Conservation (phyloP, 345 rosid genomes). For the Gossypium anomalum region DNA sequence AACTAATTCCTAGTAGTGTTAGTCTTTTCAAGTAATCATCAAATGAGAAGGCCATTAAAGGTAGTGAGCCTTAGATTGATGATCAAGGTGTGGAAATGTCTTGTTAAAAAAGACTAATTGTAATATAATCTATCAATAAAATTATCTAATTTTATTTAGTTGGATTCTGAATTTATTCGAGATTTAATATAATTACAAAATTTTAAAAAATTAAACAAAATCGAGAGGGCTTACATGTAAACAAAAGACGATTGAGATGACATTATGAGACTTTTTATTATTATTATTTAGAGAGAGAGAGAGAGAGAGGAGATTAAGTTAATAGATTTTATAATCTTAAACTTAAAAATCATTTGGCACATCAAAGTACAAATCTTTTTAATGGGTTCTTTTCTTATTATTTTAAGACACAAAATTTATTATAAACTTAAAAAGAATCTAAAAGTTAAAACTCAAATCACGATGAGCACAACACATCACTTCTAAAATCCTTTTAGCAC, state of each 20-base stretch:
- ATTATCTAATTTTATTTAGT: constrained; percentile 12
- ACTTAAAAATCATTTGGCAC: not conserved
- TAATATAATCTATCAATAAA: constrained; percentile 9
- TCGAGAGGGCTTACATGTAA: too few species aligned
- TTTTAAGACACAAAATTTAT: not conserved
- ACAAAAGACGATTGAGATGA: too few species aligned
- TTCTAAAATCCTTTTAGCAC: not conserved
- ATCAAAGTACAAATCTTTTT: not conserved
- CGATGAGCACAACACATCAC: not conserved
- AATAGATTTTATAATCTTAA: not conserved
- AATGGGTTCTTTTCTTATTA: not conserved
- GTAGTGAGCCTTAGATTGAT: constrained; percentile 22
- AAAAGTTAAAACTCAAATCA: not conserved
- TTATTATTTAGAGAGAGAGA: too few species aligned
- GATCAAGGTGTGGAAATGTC: constrained; percentile 12
- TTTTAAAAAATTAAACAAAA: too few species aligned
- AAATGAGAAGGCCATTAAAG: constrained; percentile 23
- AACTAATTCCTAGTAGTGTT: not conserved
- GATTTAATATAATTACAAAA: too few species aligned
- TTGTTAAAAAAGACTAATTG: constrained; percentile 1
- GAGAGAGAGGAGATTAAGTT: too few species aligned
- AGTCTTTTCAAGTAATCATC: constrained; percentile 8
- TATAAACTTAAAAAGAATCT: not conserved
- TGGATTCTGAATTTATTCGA: too few species aligned
- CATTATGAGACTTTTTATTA: too few species aligned